Percentiles rank a stretch among this genome's conserved stretches.
Evolutionary conservation across 495 filamentous ascomycete species (phyloP).

Genomic region (Diplogelasinospora grovesii): DNA sequence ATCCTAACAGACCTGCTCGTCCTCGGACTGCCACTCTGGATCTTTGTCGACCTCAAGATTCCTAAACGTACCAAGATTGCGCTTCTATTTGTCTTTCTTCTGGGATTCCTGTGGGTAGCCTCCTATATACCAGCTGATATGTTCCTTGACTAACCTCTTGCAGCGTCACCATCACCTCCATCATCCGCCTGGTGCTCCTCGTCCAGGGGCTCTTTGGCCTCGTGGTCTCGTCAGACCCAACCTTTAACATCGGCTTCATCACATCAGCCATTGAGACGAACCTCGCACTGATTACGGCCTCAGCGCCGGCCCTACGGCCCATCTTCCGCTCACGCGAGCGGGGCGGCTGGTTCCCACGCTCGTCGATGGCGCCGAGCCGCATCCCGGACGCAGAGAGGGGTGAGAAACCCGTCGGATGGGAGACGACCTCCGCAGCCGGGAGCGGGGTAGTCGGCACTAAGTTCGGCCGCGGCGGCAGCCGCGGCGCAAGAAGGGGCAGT

Average conservation of each 20-base stretch:
- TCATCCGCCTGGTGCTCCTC: constrained; percentile 34
- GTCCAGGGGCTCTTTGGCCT: constrained; percentile 30
- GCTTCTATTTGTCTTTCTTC: constrained; percentile 42
- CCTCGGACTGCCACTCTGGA: constrained; percentile 41
- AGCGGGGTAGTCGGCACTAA: constrained; percentile 4
- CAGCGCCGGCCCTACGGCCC: constrained; percentile 35
- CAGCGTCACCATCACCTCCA: constrained; percentile 48
- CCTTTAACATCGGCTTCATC: constrained; percentile 40
- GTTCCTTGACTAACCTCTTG: not conserved
- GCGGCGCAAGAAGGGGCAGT: constrained; percentile 11
- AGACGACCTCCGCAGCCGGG: not conserved
- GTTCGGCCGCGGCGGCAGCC: constrained; percentile 17
- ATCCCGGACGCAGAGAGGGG: constrained; percentile 15
- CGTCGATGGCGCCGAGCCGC: constrained; percentile 16
- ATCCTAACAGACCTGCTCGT: constrained; percentile 47
- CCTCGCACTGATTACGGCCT: constrained; percentile 48
- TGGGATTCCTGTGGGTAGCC: constrained; percentile 42
- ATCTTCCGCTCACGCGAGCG: constrained; percentile 28
- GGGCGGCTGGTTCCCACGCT: constrained; percentile 34
- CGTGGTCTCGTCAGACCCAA: constrained; percentile 21
- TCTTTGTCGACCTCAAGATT: constrained; percentile 42
- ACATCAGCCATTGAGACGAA: constrained; percentile 50
- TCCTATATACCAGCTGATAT: not conserved
- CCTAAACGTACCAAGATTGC: constrained; percentile 40
- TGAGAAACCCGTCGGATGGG: constrained; percentile 19